Base-by-base conservation (phyloP, 1,139 yeast species). In the Taiozyma sp. region DNA sequence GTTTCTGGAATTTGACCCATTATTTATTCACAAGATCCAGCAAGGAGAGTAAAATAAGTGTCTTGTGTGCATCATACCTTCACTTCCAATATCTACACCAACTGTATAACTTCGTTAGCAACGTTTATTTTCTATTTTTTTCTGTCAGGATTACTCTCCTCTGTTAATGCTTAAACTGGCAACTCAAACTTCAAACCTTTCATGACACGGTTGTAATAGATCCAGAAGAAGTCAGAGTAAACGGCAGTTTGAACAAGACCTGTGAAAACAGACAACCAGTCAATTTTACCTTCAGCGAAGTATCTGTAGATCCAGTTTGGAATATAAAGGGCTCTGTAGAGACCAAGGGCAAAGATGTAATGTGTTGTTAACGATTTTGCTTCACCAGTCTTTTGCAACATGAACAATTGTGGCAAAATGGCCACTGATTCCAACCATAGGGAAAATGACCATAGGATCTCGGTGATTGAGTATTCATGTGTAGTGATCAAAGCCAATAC, bases 231-330 rank as follows among this genome's bases (percentile, higher is more conserved):
- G 71, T 93, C 99, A 1, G 97, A 89, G 72, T 93, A 93, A 39
- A 93, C 71, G 47, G 83, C 75, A 0, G 98, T 90, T 72, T 93
- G 99, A 45, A 90, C 68, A 44, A 93, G 58, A 24, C 99, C 99
- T 1, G 97, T 87, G 36, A 80, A 64, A 9, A 92, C 74, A 10
- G 96, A 79, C 53, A 92, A 75, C 60, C 78, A 79, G 65, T 90
- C 97, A 52, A 87, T 77, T 61, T 81, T 80, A 41, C 77, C 80
- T 60, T 87, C 93, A 19, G 80, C 70, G 57, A 74, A 75, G 71
- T 86, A 90, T 68, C 98, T 82, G 78, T 91, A 92, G 60, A 91
- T 70, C 99, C 99, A 93, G 71, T 92, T 93, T 59, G 96, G 95
- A 60, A 93, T 82, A 69, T 93, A 93, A 52, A 93, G 75, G 0